Conservation (phyloP, 106 monocot species). For the Agapanthus africanus region DNA sequence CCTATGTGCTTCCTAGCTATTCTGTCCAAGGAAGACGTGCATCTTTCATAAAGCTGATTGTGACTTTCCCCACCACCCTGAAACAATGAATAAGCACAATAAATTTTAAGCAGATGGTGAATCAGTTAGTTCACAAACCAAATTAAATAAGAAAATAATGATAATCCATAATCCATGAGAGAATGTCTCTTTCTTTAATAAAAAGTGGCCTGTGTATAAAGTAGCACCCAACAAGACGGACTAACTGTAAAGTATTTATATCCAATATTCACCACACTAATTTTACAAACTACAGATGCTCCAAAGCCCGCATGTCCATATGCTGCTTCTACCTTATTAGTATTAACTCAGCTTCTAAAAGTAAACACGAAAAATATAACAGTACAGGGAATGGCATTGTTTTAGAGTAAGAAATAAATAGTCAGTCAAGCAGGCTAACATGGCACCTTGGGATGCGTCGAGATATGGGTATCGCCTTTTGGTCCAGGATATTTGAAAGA, state of each 20-base stretch:
- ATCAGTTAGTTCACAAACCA: neutral
- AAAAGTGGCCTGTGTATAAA: neutral
- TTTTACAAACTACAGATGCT: neutral
- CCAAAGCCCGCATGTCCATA: no score
- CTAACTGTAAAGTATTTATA: neutral
- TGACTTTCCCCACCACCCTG: conserved; percentile 99
- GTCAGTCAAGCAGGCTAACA: neutral
- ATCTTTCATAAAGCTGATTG: conserved; percentile 64
- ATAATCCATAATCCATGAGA: no score
- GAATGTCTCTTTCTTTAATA: neutral
- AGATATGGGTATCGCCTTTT: neutral
- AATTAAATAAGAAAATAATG: neutral
- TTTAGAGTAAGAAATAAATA: neutral
- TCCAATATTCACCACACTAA: conserved; percentile 1
- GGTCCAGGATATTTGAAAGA: no score
- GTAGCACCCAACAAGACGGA: neutral
- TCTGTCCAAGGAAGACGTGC: conserved; percentile 59
- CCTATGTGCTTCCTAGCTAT: conserved; percentile 84
- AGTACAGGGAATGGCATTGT: neutral
- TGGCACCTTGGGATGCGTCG: neutral
- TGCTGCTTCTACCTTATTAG: no score
- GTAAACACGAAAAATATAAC: neutral
- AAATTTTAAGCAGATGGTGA: neutral
- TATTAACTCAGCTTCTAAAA: no score
- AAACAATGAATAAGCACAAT: neutral